Base-by-base conservation (phyloP, 2,329 filamentous ascomycete genomes). In the Fusarium temperatum region DNA sequence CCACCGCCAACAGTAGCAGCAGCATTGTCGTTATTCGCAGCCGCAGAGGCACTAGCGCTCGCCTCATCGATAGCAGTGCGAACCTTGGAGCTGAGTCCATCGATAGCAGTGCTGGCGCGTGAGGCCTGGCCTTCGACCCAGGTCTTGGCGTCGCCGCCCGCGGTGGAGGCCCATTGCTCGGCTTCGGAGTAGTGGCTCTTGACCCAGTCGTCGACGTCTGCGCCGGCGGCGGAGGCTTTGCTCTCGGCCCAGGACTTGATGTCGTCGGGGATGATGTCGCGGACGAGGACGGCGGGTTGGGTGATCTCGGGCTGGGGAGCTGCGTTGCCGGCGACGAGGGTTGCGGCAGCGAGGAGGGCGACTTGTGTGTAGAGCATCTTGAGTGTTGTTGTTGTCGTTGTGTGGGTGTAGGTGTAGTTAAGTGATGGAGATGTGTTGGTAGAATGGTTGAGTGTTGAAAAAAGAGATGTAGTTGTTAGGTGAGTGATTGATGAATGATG, bases 341-440 rank as follows among this genome's bases (percentile, higher is more conserved):
- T 63, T 45, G 76, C 77, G 24, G 65, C 32, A 20, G 77, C 56
- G 51, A 79, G 62, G 18, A 79, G 51, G 24, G 67, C 50, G 68
- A 77, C 35, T 67, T 79, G 77, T 54, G 67, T 65, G 76, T 74
- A 78, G 39, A 53, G 77, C 77, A 78, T 78, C 26, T 28, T 70
- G 66, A 24, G 18, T 53, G 56, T 26, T 66, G 64, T 54, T 30
- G 44, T 57, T 66, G 64, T 54, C 26, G 44, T 57, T 28, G 32
- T 57, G 30, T 22, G 14, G 51, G 42, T 24, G 14, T 35, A 30
- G 17, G 18, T 47, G 36, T 58, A 18, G 36, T 45, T 42, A 30
- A 22, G 24, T 48, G 42, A 32, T 20, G 28, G 6, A 51, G 35
- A 39, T 45, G 22, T 35, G 32, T 35, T 35, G 32, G 32, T 35